Evolutionary conservation across 805 yeast species (phyloP), one percentile per base, ranked within the genome.

Genomic region (Starmerella stigmatis): DNA sequence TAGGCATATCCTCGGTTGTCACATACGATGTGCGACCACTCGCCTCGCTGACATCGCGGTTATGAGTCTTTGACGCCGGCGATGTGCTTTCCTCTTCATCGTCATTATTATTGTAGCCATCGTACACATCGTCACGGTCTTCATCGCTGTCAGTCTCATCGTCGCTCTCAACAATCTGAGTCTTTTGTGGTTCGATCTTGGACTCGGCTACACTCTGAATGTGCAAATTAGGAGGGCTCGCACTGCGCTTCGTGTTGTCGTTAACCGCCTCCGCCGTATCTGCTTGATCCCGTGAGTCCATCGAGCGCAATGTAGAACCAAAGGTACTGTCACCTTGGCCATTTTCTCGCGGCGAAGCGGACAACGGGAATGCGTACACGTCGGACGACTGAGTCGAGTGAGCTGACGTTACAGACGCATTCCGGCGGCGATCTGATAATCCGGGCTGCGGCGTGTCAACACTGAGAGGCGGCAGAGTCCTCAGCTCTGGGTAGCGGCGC

Each of bases 131-230:
- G 27, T 34, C 17, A n/a, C n/a, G 27, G 4, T 39, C 46, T 17
- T 10, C 15, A 15, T 52, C 56, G 22, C 30, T 30, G 17, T 41
- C 54, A 17, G 30, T 36, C 5, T 36, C 40, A 15, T 36, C 40
- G 44, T 86, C 81, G 13, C 89, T 81, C 86, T 95, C 92, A 3
- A 88, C 79, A 60, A 89, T 70, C 34, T 80, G 76, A 0, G 95
- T 84, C 60, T 82, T 85, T 22, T 81, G 74, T 0, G 96, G 96
- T n/a, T 82, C 76, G 4, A 89, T 79, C 4, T 80, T 76, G 5
- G 82, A 73, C 11, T 81, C 62, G 51, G 41, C 44, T 7, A 51
- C 56, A 27, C 47, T 53, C 45, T 49, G 56, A 27, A 52, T 42
- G 26, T 41, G 44, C 35, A 42, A 27, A 10, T 37, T 30, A 10